Evolutionary conservation across 441 rosid genomes (phyloP).

Genomic region (Populus hybrid): DNA sequence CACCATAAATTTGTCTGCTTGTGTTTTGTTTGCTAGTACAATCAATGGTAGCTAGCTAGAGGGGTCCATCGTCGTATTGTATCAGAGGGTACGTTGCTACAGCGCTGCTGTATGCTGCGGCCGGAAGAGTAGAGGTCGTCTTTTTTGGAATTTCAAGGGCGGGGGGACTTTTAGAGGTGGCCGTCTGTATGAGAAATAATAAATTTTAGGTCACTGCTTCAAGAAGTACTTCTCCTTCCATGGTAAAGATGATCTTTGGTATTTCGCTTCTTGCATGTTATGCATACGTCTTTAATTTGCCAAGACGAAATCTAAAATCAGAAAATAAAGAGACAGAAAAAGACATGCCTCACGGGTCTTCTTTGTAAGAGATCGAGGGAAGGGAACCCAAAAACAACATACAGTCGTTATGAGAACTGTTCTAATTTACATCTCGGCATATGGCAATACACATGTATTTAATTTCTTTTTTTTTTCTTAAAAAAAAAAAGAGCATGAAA

Average conservation of each 20-base stretch:
- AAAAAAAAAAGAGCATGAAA: too few relatives aligned
- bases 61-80: constrained; percentile 16
- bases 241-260: not conserved
- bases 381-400: not conserved
- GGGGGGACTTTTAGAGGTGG: not conserved
- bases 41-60: not conserved
- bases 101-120: not conserved
- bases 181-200: not conserved
- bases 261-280: not conserved
- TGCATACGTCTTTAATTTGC: not conserved
- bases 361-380: not conserved
- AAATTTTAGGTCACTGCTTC: not conserved
- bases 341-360: not conserved
- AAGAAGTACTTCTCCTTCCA: not conserved
- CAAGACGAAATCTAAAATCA: not conserved
- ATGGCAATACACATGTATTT: not conserved
- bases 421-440: too few relatives aligned
- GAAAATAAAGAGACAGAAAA: not conserved
- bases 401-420: not conserved
- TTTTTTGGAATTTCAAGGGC: not conserved
- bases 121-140: not conserved
- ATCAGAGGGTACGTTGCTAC: not conserved
- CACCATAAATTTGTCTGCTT: constrained; percentile 22
- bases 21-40: constrained; percentile 24
- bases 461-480: too few relatives aligned